These are phyloP conservation scores for Salix dunnii DNA, from an alignment of 345 rosid species.

Conservation along the genomic window DNA sequence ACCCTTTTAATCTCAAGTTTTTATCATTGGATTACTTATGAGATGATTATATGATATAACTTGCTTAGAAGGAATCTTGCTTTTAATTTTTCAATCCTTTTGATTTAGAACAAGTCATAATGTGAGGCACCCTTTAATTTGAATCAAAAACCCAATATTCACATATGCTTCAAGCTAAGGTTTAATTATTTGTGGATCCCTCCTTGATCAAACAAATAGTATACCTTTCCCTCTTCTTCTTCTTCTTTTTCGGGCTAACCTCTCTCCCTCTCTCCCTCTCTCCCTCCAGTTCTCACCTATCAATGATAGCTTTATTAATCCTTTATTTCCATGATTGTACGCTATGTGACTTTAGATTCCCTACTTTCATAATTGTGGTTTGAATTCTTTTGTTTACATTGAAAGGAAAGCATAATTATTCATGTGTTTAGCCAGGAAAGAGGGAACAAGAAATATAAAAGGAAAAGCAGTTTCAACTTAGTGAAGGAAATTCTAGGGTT, in stretches of 20 bases:
- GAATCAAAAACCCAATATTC: slow-evolving; percentile 11
- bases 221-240: not conserved
- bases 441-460: not conserved
- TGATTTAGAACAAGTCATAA: not conserved
- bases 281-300: not conserved
- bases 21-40: rapidly evolving
- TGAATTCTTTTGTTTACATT: not conserved
- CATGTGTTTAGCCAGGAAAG: not conserved
- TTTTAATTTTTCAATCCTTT: slow-evolving; percentile 11
- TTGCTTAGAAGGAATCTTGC: slow-evolving; percentile 32
- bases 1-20: too few species aligned
- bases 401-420: not conserved
- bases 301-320: not conserved
- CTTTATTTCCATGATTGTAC: not conserved
- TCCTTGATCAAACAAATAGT: not conserved
- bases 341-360: not conserved
- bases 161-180: not conserved
- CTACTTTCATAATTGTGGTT: not conserved
- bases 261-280: not conserved
- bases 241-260: not conserved
- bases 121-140: slow-evolving; percentile 33
- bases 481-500: not conserved
- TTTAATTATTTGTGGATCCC: not conserved
- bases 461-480: not conserved
- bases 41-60: not conserved